Evolutionary conservation across 305 asterid genomes (phyloP).

Genomic region (Ruellia speciosa): DNA sequence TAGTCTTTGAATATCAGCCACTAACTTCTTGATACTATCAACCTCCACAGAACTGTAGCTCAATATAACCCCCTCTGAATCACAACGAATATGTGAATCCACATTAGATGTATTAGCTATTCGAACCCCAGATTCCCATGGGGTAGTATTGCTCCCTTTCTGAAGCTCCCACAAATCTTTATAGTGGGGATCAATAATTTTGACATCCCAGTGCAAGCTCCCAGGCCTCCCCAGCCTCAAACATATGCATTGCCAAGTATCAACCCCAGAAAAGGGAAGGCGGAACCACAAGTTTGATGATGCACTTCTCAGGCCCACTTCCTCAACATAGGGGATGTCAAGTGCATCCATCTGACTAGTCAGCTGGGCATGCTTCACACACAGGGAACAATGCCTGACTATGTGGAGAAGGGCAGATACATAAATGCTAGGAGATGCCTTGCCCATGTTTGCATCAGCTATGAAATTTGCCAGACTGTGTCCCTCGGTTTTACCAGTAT

Average conservation of each 20-base stretch:
- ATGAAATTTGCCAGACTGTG: conserved; percentile 62
- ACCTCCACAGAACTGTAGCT: conserved; percentile 86
- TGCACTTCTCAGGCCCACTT: conserved; percentile 82
- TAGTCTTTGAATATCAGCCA: conserved; percentile 88
- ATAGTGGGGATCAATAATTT: conserved; percentile 77
- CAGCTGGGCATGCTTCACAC: conserved; percentile 91
- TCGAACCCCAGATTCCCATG: conserved; percentile 94
- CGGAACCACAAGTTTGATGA: conserved; percentile 96
- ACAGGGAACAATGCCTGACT: conserved; percentile 86
- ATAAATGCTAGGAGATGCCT: conserved; percentile 69
- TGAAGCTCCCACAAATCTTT: conserved; percentile 96
- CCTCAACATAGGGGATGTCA: conserved; percentile 90
- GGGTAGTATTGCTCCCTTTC: conserved; percentile 64
- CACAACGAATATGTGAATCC: conserved; percentile 93
- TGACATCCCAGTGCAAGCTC: conserved; percentile 98
- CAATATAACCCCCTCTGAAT: conserved; percentile 90
- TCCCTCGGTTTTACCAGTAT: conserved; percentile 41
- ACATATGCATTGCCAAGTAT: conserved; percentile 78
- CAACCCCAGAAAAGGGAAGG: conserved; percentile 78
- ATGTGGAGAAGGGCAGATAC: conserved; percentile 82
- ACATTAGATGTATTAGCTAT: conserved; percentile 94
- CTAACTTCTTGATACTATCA: conserved; percentile 80
- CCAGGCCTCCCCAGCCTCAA: conserved; percentile 97
- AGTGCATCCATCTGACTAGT: conserved; percentile 97
- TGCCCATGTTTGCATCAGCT: conserved; percentile 87